phyloP scores from a whole-genome alignment of 2,329 filamentous ascomycete species.

The Cercospora beticola region DNA sequence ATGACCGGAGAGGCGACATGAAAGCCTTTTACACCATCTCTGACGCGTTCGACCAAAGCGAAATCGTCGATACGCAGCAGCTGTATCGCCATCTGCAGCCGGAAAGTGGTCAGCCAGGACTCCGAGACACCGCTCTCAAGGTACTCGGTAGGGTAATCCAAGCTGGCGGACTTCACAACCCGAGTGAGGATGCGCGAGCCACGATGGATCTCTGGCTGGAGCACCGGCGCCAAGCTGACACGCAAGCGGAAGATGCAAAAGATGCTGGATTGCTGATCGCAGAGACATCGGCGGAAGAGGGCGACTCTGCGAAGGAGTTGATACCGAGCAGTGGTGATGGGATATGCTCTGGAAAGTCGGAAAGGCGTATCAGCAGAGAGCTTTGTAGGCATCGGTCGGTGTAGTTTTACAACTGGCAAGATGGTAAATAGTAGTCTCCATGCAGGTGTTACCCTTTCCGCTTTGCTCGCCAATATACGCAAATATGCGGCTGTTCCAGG shows the following conservation, averaged over 20 bases:
- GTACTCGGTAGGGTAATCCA: slow-evolving; percentile 14
- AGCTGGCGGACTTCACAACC: slow-evolving; percentile 7
- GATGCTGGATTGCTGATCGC: neutral
- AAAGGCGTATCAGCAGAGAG: neutral
- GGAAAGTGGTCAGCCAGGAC: neutral
- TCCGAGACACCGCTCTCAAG: neutral
- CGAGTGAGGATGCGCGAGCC: slow-evolving; percentile 17
- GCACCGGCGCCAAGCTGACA: neutral
- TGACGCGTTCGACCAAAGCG: neutral
- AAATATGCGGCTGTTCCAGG: neutral
- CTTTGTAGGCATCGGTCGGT: neutral
- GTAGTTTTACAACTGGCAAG: neutral
- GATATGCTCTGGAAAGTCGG: neutral
- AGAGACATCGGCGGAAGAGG: neutral
- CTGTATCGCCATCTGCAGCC: neutral
- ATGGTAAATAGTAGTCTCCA: neutral
- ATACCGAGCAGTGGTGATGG: neutral
- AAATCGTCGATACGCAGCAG: neutral
- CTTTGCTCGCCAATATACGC: too few relatives aligned
- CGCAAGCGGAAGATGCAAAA: neutral
- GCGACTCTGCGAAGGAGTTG: neutral
- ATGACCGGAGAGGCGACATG: neutral
- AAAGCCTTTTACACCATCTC: neutral
- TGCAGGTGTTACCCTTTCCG: neutral
- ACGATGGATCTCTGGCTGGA: slow-evolving; percentile 20